Evolutionary conservation across 2,329 filamentous ascomycete genomes (phyloP).

Genomic region (Ascochyta viciae-villosae): DNA sequence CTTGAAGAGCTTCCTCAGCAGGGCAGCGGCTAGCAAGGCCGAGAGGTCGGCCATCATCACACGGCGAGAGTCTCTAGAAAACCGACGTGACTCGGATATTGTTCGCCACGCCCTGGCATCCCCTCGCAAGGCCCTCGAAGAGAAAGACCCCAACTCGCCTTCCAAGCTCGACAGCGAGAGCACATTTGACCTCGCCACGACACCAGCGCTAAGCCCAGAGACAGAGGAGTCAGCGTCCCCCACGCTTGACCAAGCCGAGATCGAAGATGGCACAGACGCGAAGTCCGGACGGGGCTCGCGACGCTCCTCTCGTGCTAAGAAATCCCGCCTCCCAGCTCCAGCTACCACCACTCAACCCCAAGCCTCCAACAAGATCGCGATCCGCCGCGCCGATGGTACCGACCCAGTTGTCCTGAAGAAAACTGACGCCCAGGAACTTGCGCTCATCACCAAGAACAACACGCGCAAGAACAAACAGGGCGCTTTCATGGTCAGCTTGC

Average conservation of each 20-base stretch:
- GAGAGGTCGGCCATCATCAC: constrained; percentile 43
- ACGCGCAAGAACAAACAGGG: constrained; percentile 60
- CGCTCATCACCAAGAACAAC: constrained; percentile 55
- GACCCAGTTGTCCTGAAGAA: constrained; percentile 56
- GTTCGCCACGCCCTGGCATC: constrained; percentile 57
- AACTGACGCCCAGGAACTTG: constrained; percentile 58
- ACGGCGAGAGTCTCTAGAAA: constrained; percentile 53
- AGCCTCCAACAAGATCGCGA: constrained; percentile 52
- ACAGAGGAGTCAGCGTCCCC: constrained; percentile 27
- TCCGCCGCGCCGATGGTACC: constrained; percentile 52
- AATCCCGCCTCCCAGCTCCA: constrained; percentile 45
- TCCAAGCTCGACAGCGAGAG: constrained; percentile 46
- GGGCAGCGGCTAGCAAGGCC: constrained; percentile 57
- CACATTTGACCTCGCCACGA: constrained; percentile 42
- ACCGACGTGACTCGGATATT: constrained; percentile 56
- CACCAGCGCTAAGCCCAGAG: constrained; percentile 32
- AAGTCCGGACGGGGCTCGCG: constrained; percentile 33
- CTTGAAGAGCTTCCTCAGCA: constrained; percentile 57
- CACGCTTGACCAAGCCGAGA: constrained; percentile 15
- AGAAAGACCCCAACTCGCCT: constrained; percentile 58
- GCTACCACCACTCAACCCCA: constrained; percentile 26
- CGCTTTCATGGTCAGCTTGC: constrained; percentile 52
- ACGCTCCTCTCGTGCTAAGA: constrained; percentile 45
- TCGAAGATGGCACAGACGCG: constrained; percentile 22
- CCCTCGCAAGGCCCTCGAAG: constrained; percentile 53